Evolutionary conservation across 306 rosid species (phyloP).

Genomic region (Begonia masoniana): DNA sequence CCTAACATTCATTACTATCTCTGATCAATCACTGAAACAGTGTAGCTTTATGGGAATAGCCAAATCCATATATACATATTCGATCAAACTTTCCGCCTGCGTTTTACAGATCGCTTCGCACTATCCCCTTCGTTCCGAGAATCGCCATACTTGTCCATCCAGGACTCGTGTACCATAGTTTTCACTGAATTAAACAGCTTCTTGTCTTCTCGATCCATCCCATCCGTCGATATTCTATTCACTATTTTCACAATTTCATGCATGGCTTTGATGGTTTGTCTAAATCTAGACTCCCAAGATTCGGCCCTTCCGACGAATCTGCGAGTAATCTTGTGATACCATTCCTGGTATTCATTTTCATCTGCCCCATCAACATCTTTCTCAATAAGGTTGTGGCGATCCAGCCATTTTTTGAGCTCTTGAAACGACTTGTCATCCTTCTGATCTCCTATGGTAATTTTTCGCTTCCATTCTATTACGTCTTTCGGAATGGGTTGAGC

Average conservation of each 20-base stretch:
- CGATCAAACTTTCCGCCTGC: slow-evolving; percentile 32
- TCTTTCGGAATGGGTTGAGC: slow-evolving; percentile 59
- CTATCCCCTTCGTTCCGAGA: slow-evolving; percentile 33
- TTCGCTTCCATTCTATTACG: slow-evolving; percentile 61
- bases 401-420: slow-evolving; percentile 44
- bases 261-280: slow-evolving; percentile 38
- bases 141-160: slow-evolving; percentile 48
- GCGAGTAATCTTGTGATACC: slow-evolving; percentile 56
- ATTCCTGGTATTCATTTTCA: slow-evolving; percentile 41
- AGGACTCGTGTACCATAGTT: slow-evolving; percentile 39
- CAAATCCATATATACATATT: neutral
- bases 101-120: slow-evolving; percentile 42
- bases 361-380: slow-evolving; percentile 23
- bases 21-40: too few relatives aligned
- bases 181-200: slow-evolving; percentile 46
- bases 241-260: slow-evolving; percentile 48
- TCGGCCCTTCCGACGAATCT: slow-evolving; percentile 53
- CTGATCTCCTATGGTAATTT: slow-evolving; percentile 45
- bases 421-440: slow-evolving; percentile 30
- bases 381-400: slow-evolving; percentile 26
- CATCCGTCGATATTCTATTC: slow-evolving; percentile 39
- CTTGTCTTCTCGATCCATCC: slow-evolving; percentile 47
- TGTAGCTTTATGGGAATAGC: too few relatives aligned
- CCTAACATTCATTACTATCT: too few relatives aligned
- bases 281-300: slow-evolving; percentile 66